Conservation (phyloP, 2,329 filamentous ascomycete genomes). For the Orbilia javanica region DNA sequence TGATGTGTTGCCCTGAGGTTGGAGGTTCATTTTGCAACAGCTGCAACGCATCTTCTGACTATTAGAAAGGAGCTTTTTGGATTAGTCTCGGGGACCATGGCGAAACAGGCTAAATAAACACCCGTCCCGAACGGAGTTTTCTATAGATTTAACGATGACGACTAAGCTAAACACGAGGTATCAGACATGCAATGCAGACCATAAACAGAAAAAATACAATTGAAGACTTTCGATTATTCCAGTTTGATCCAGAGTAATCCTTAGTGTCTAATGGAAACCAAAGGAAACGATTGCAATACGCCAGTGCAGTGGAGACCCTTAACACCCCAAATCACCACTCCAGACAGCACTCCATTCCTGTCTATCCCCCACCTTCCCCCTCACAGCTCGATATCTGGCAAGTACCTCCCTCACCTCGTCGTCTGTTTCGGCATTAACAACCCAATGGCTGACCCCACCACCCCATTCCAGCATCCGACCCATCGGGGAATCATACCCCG, state of each 20-base stretch:
- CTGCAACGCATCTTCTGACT: conserved; percentile 28
- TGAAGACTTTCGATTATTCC: not conserved
- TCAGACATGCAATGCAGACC: no score
- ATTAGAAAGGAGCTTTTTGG: not conserved
- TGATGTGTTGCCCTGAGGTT: conserved; percentile 34
- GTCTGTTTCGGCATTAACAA: conserved; percentile 50
- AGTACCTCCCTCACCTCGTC: conserved; percentile 57
- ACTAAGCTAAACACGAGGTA: no score
- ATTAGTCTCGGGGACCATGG: no score
- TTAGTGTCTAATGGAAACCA: not conserved
- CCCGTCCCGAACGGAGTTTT: not conserved
- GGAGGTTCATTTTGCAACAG: conserved; percentile 39
- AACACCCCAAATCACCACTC: conserved; percentile 47
- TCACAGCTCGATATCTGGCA: conserved; percentile 29
- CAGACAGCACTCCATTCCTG: conserved; percentile 54
- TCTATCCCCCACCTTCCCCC: conserved; percentile 45
- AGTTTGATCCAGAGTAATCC: not conserved
- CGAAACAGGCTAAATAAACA: not conserved
- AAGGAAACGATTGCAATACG: not conserved
- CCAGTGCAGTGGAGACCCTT: not conserved
- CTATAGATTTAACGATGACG: no score
- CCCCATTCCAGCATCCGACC: conserved; percentile 41
- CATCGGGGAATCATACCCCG: conserved; percentile 40
- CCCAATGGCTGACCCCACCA: conserved; percentile 40
- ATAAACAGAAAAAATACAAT: not conserved